A percentile compares a stretch with the other conserved stretches of the same genome.
phyloP scores from a whole-genome alignment of 108 stramenopile species.

The Cyclostephanos invisitatus region DNA sequence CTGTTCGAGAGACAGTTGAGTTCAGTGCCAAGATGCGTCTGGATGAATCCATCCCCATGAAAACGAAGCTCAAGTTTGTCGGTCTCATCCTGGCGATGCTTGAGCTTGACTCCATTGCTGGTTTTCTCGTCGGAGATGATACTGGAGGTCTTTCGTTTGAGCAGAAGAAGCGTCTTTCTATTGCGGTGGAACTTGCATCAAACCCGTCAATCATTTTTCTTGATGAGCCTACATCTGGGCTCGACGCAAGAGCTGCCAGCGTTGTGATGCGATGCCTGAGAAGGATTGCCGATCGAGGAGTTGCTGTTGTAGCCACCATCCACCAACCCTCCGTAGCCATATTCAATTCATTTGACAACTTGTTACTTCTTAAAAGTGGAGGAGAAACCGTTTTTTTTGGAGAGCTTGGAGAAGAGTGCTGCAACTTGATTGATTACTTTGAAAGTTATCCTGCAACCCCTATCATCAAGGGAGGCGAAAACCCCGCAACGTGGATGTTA shows the following conservation, averaged over 20 bases:
- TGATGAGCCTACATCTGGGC: constrained; percentile 39
- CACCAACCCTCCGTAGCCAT: constrained; percentile 87
- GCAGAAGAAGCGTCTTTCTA: constrained; percentile 76
- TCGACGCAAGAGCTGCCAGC: constrained; percentile 68
- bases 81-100: constrained; percentile 67
- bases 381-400: constrained; percentile 87
- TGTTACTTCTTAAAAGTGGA: constrained; percentile 79
- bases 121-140: constrained; percentile 67
- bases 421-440: constrained; percentile 65
- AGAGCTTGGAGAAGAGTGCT: constrained; percentile 64
- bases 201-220: constrained; percentile 46
- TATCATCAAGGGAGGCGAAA: constrained; percentile 62
- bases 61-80: constrained; percentile 59
- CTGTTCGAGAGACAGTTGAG: constrained; percentile 81
- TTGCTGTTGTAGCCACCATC: constrained; percentile 77
- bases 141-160: constrained; percentile 65
- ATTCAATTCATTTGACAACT: constrained; percentile 73
- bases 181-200: constrained; percentile 74
- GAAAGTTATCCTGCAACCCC: constrained; percentile 53
- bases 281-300: constrained; percentile 61
- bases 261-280: constrained; percentile 64
- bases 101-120: constrained; percentile 50
- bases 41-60: constrained; percentile 51
- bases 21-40: constrained; percentile 87
- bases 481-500: constrained; percentile 75